Conservation (phyloP, 1,139 yeast species). For the Groenewaldozyma auringiensis region DNA sequence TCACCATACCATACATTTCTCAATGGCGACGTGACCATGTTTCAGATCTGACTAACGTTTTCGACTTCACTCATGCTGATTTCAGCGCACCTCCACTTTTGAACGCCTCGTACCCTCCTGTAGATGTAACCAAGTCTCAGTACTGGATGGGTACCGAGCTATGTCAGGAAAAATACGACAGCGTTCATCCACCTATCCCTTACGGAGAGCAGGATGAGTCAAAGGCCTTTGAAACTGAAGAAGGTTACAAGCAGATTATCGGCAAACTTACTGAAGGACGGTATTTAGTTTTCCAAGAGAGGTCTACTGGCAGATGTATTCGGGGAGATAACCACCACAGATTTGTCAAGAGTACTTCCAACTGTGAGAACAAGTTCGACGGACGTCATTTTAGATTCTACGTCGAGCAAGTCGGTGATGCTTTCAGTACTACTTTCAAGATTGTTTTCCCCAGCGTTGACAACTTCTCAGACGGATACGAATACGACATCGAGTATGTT, state of each 20-base stretch:
- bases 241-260: conserved; percentile 4
- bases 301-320: neutral
- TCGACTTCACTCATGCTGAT: conserved; percentile 19
- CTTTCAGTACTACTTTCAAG: conserved; percentile 5
- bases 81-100: conserved; percentile 12
- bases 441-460: neutral
- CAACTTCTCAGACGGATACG: neutral
- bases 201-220: conserved; percentile 4
- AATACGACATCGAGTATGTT: neutral
- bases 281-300: conserved; percentile 6
- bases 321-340: neutral
- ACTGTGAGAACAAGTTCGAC: neutral
- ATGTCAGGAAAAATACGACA: conserved; percentile 4
- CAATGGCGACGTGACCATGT: conserved; percentile 19
- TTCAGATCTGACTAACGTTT: conserved; percentile 18
- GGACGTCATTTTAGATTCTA: conserved; percentile 3
- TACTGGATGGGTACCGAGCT: neutral
- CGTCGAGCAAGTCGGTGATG: conserved; percentile 7
- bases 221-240: conserved; percentile 3
- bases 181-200: conserved; percentile 1
- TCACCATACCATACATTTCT: conserved; percentile 11
- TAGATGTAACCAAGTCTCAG: neutral
- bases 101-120: conserved; percentile 6
- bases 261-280: conserved; percentile 7
- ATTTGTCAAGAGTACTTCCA: neutral